These are phyloP conservation scores for Avena atlantica DNA, from an alignment of 176 grass and related monocot genomes.

Conservation along the genomic window DNA sequence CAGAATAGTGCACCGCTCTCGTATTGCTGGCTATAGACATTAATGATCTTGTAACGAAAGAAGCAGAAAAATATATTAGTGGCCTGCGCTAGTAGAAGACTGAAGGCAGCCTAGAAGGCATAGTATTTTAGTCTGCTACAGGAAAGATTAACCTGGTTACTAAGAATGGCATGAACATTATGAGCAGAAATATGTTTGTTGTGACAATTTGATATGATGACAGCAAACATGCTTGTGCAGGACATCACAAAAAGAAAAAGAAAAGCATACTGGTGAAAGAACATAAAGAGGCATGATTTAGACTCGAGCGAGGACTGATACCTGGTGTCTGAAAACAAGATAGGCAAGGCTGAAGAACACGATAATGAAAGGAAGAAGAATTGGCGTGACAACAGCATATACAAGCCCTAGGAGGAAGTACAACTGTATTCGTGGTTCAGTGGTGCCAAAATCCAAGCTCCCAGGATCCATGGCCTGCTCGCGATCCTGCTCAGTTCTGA, in stretches of 20 bases:
- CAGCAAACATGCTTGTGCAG: slow-evolving; percentile 15
- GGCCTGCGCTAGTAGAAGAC: slow-evolving; percentile 6
- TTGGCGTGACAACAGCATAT: slow-evolving; percentile 84
- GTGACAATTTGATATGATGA: background rate
- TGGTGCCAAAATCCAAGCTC: slow-evolving; percentile 80
- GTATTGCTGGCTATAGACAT: slow-evolving; percentile 89
- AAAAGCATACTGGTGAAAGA: slow-evolving; percentile 10
- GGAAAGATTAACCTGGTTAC: slow-evolving; percentile 20
- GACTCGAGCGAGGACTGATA: slow-evolving; percentile 43
- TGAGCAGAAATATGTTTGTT: slow-evolving; percentile 11
- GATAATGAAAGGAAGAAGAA: slow-evolving; percentile 92
- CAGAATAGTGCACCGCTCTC: slow-evolving; percentile 90
- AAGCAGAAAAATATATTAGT: slow-evolving; percentile 29
- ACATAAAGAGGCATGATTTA: slow-evolving; percentile 23
- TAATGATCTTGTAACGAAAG: slow-evolving; percentile 78
- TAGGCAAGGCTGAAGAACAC: slow-evolving; percentile 89
- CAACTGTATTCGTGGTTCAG: slow-evolving; percentile 83
- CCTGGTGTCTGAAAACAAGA: slow-evolving; percentile 97
- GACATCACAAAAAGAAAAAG: background rate
- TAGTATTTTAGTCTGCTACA: slow-evolving; percentile 14
- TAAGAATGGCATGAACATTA: slow-evolving; percentile 19
- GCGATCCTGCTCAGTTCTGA: slow-evolving; percentile 86
- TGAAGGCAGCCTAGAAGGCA: background rate
- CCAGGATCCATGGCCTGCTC: slow-evolving; percentile 94
- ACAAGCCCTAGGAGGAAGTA: slow-evolving; percentile 96